Conservation (phyloP, 345 rosid species). For the Durio zibethinus region DNA sequence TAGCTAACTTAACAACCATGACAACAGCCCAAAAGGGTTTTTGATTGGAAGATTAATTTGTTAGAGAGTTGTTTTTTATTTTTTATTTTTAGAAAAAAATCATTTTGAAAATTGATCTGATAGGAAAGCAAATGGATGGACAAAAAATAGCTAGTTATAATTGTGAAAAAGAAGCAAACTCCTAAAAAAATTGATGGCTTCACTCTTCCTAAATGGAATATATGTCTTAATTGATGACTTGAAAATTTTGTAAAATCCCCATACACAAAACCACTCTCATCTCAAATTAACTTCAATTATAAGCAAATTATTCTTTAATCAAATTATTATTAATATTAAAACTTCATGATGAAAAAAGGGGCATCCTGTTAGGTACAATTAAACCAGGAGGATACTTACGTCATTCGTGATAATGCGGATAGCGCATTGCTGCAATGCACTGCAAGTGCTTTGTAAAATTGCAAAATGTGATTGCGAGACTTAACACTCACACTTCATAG, state of each 20-base stretch:
- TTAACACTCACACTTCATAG: too few relatives aligned
- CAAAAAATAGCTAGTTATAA: slow-evolving; percentile 29
- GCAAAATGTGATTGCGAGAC: too few relatives aligned
- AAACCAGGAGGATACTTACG: too few relatives aligned
- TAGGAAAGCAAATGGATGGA: background rate
- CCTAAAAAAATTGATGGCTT: too few relatives aligned
- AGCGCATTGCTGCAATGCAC: background rate
- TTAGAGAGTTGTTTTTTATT: background rate
- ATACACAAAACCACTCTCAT: background rate
- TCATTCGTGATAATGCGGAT: too few relatives aligned
- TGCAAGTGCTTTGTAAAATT: background rate
- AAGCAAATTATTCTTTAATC: slow-evolving; percentile 21
- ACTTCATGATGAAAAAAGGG: too few relatives aligned
- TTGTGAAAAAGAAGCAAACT: slow-evolving; percentile 40
- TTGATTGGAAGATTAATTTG: background rate
- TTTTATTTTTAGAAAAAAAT: background rate
- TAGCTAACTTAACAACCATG: slow-evolving; percentile 26
- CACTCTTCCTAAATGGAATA: background rate
- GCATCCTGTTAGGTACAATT: too few relatives aligned
- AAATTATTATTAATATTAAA: too few relatives aligned
- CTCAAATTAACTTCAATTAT: slow-evolving; percentile 26
- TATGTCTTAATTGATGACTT: slow-evolving; percentile 24
- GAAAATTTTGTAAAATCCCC: slow-evolving; percentile 9
- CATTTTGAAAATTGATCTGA: slow-evolving; percentile 13
- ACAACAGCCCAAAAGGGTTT: background rate